A percentile compares a stretch with the other conserved stretches of the same genome.
These are phyloP conservation scores for Halophytophthora batemanensis DNA, from an alignment of 352 stramenopile genomes.

Conservation along the genomic window DNA sequence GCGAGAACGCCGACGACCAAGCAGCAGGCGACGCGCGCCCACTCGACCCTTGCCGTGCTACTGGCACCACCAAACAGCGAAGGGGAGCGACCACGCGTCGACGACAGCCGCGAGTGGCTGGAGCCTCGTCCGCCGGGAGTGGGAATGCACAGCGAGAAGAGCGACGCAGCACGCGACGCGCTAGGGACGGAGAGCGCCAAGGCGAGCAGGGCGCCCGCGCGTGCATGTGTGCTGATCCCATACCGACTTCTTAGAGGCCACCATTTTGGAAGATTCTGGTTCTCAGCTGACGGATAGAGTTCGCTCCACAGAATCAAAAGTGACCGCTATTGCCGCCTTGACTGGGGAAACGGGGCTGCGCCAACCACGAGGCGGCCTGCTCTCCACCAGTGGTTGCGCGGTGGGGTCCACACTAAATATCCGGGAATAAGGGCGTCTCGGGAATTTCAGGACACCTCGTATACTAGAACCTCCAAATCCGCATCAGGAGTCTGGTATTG, in stretches of 20 bases:
- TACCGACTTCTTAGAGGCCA: constrained; percentile 91
- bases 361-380: too few relatives aligned
- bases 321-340: constrained; percentile 6
- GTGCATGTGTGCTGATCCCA: constrained; percentile 40
- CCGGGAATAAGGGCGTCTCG: too few relatives aligned
- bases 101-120: neutral
- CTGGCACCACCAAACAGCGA: neutral
- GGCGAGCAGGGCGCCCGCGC: too few relatives aligned
- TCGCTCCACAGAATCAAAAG: constrained; percentile 63
- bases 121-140: constrained; percentile 1
- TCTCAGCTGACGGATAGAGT: constrained; percentile 47
- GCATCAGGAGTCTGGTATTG: too few relatives aligned
- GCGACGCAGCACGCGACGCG: constrained; percentile 7
- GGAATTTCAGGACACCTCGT: too few relatives aligned
- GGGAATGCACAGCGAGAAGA: constrained; percentile 12
- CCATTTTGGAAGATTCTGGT: constrained; percentile 79
- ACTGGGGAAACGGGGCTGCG: too few relatives aligned
- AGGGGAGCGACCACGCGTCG: neutral
- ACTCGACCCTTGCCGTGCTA: neutral
- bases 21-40: neutral
- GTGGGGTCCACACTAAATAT: too few relatives aligned
- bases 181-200: constrained; percentile 21
- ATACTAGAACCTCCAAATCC: too few relatives aligned
- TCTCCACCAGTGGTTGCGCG: too few relatives aligned
- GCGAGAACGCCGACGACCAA: too few relatives aligned